These are phyloP conservation scores for Fusarium albosuccineum DNA, from an alignment of 2,329 filamentous ascomycete species.

Conservation along the genomic window DNA sequence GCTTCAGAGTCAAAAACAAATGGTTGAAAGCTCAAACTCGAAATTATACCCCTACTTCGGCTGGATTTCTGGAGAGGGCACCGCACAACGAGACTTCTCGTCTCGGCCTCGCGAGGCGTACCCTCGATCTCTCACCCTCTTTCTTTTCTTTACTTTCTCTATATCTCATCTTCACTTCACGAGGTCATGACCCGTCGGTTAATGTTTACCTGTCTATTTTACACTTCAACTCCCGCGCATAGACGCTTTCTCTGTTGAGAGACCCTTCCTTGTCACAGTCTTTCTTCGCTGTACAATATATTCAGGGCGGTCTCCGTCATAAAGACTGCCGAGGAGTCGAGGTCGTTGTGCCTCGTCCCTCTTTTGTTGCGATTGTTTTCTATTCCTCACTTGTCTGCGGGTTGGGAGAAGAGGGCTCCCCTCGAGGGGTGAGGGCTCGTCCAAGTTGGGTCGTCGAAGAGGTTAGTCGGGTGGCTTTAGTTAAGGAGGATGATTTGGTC, in stretches of 20 bases:
- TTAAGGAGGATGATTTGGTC: slow-evolving; percentile 29
- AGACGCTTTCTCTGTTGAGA: slow-evolving; percentile 32
- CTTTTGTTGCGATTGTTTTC: slow-evolving; percentile 15
- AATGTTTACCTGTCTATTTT: slow-evolving; percentile 52
- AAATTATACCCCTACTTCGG: slow-evolving; percentile 38
- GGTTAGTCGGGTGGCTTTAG: slow-evolving; percentile 22
- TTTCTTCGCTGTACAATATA: slow-evolving; percentile 50
- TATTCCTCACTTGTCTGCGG: slow-evolving; percentile 7
- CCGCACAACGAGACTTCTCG: slow-evolving; percentile 15
- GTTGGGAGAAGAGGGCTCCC: slow-evolving; percentile 1
- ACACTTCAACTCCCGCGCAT: slow-evolving; percentile 30
- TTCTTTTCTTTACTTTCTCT: slow-evolving; percentile 15
- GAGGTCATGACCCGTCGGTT: slow-evolving; percentile 52
- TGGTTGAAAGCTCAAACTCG: slow-evolving; percentile 25
- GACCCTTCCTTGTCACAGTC: slow-evolving; percentile 23
- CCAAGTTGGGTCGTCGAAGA: slow-evolving; percentile 6
- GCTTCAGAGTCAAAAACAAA: slow-evolving; percentile 17
- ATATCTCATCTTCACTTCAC: slow-evolving; percentile 45
- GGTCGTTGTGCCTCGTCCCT: slow-evolving; percentile 15
- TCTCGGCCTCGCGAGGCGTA: slow-evolving; percentile 17
- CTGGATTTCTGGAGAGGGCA: slow-evolving; percentile 38
- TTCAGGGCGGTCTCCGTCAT: slow-evolving; percentile 46
- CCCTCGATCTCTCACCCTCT: slow-evolving; percentile 24
- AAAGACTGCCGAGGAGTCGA: slow-evolving; percentile 40
- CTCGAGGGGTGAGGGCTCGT: slow-evolving; percentile 7